phyloP scores from a whole-genome alignment of 192 early-diverging fungal species.

The Phycomyces nitens region DNA sequence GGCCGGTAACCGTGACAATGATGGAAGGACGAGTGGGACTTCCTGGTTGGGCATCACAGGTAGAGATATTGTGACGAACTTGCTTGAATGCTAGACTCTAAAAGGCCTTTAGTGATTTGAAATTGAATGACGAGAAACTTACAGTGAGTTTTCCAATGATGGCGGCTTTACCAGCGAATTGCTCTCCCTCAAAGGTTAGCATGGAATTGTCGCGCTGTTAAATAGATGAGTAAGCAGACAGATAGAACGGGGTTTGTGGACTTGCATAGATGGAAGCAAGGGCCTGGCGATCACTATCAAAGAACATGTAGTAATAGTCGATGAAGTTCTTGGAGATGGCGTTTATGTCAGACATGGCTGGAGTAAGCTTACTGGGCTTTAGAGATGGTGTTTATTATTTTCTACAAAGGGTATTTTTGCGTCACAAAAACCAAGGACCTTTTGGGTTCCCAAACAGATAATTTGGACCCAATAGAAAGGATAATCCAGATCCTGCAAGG shows the following conservation, averaged over 20 bases:
- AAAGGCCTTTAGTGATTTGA: too few species aligned
- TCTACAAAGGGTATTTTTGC: too few species aligned
- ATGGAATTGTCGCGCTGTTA: slow-evolving; percentile 76
- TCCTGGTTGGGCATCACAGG: slow-evolving; percentile 80
- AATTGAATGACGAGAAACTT: slow-evolving; percentile 27
- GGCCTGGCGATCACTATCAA: slow-evolving; percentile 65
- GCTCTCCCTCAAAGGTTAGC: slow-evolving; percentile 82
- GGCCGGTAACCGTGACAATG: slow-evolving; percentile 84
- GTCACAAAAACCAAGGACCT: too few species aligned
- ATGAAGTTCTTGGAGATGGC: slow-evolving; percentile 68
- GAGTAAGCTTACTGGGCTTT: slow-evolving; percentile 23
- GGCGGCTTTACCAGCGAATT: slow-evolving; percentile 49
- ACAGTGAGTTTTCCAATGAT: slow-evolving; percentile 81
- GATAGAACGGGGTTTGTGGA: neutral
- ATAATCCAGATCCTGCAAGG: too few species aligned
- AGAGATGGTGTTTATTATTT: slow-evolving; percentile 39
- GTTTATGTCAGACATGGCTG: slow-evolving; percentile 11
- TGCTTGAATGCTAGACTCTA: slow-evolving; percentile 74
- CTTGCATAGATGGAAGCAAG: slow-evolving; percentile 81
- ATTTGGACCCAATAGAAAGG: too few species aligned
- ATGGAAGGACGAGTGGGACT: slow-evolving; percentile 54
- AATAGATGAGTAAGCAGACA: neutral
- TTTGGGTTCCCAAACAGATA: too few species aligned
- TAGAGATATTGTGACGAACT: slow-evolving; percentile 70
- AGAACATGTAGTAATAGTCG: slow-evolving; percentile 84